Evolutionary conservation across 345 rosid species (phyloP).

Genomic region (Syzygium aqueum): DNA sequence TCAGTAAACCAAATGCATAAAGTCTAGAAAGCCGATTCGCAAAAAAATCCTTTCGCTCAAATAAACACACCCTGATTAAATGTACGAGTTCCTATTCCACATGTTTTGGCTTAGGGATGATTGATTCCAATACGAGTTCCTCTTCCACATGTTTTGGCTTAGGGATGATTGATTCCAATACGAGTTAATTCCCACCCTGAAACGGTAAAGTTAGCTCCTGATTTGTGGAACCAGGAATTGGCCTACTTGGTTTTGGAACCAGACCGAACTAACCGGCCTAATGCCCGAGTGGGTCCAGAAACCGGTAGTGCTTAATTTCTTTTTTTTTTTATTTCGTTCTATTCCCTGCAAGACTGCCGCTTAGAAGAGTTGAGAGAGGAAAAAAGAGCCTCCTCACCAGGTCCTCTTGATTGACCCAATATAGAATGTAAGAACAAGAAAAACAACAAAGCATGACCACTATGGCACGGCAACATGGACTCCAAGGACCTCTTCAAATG

Average conservation of each 20-base stretch:
- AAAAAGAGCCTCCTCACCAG: background rate
- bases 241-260: too few species aligned
- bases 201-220: too few species aligned
- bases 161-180: too few species aligned
- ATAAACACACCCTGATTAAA: background rate
- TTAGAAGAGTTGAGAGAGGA: background rate
- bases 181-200: too few species aligned
- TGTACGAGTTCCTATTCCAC: too few species aligned
- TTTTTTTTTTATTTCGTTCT: too few species aligned
- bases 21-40: background rate
- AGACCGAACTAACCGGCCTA: too few species aligned
- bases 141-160: too few species aligned
- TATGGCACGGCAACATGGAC: background rate
- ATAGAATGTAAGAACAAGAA: background rate
- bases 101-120: too few species aligned
- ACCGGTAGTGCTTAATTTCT: too few species aligned
- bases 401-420: background rate
- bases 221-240: too few species aligned
- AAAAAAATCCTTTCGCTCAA: background rate
- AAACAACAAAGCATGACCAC: background rate
- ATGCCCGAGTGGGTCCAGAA: background rate
- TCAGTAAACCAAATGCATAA: rapidly evolving
- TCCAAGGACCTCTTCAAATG: background rate
- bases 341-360: background rate
- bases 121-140: too few species aligned